Conservation (phyloP, 2,329 filamentous ascomycete genomes). For the Mycosphaerella arachidis region DNA sequence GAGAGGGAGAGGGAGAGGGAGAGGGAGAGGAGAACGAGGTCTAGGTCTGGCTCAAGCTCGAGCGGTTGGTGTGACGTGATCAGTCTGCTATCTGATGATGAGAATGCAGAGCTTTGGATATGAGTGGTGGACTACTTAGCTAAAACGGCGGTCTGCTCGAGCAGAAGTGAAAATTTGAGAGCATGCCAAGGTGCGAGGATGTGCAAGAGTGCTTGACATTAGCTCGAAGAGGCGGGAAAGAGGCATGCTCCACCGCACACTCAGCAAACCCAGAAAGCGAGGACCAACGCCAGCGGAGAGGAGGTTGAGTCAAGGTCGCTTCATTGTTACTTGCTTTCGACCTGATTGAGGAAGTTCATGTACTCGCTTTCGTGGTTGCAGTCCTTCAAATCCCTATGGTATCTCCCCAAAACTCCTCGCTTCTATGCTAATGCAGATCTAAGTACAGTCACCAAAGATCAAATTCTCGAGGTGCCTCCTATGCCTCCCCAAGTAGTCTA, state of each 20-base stretch:
- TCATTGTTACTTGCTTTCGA: no score
- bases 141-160: neutral
- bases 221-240: no score
- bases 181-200: neutral
- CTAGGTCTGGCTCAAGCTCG: no score
- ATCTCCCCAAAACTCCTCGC: neutral
- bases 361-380: no score
- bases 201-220: no score
- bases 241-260: no score
- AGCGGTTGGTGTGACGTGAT: neutral
- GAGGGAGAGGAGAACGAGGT: neutral
- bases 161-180: neutral
- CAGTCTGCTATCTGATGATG: neutral
- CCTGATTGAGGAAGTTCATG: no score
- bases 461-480: neutral
- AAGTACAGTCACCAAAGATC: no score
- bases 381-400: no score
- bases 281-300: no score
- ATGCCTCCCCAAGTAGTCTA: constrained; percentile 22
- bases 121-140: neutral
- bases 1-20: neutral
- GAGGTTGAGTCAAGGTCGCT: no score
- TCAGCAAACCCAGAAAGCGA: no score
- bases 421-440: neutral
- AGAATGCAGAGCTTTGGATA: neutral